phyloP scores from a whole-genome alignment of 768 basidiomycete species.

The Hygrophorus pudorinus region DNA sequence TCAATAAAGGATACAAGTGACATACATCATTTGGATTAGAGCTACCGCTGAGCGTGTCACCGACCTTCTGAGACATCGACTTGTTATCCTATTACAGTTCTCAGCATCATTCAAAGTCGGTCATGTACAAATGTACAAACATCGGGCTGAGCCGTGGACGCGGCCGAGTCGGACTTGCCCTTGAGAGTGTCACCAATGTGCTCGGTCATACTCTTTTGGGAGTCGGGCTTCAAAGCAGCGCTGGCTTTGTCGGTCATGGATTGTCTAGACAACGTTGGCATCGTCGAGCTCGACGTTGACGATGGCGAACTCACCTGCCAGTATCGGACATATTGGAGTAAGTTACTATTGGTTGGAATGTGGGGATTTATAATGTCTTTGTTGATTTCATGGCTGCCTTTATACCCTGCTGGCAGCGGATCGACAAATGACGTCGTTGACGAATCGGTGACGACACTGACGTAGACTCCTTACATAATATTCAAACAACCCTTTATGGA shows the following conservation, averaged over 20 bases:
- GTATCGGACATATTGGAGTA: neutral
- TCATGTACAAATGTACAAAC: slow-evolving; percentile 16
- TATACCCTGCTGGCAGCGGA: too few species aligned
- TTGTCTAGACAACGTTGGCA: slow-evolving; percentile 4
- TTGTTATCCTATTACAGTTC: slow-evolving; percentile 33
- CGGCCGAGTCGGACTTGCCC: slow-evolving; percentile 35
- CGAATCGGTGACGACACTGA: too few species aligned
- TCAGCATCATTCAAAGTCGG: too few species aligned
- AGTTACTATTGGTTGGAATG: too few species aligned
- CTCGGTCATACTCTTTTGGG: slow-evolving; percentile 46
- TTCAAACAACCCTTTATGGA: too few species aligned
- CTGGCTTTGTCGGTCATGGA: slow-evolving; percentile 47
- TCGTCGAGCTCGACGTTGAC: neutral
- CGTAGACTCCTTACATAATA: too few species aligned
- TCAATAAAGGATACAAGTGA: too few species aligned
- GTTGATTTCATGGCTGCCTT: too few species aligned
- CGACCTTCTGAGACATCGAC: slow-evolving; percentile 36
- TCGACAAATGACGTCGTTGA: too few species aligned
- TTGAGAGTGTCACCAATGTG: slow-evolving; percentile 38
- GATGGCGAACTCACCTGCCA: neutral
- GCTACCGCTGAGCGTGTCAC: slow-evolving; percentile 39
- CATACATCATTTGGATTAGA: slow-evolving; percentile 34
- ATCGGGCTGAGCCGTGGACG: slow-evolving; percentile 40
- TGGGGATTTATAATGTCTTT: too few species aligned
- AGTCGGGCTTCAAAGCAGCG: slow-evolving; percentile 48